These are phyloP conservation scores for Candida tunisiensis DNA, from an alignment of 1,139 yeast genomes.

Conservation along the genomic window DNA sequence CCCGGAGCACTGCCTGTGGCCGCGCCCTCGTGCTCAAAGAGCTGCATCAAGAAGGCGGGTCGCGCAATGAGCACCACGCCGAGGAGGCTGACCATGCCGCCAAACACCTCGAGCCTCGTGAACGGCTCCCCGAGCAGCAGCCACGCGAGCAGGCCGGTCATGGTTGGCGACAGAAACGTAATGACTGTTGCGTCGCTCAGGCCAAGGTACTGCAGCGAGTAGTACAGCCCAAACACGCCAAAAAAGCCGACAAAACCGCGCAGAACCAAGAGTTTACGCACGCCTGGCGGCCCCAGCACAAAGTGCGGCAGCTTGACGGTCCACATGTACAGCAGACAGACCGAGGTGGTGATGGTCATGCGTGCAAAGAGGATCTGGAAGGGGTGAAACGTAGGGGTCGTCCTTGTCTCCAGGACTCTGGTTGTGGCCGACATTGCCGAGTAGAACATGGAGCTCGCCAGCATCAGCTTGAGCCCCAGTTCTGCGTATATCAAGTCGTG, in stretches of 20 bases:
- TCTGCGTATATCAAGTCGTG: constrained; percentile 5
- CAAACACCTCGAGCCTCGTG: constrained; percentile 46
- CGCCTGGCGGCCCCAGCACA: constrained; percentile 52
- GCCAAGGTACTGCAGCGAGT: constrained; percentile 54
- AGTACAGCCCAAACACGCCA: constrained; percentile 66
- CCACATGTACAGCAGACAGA: constrained; percentile 39
- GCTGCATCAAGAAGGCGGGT: constrained; percentile 47
- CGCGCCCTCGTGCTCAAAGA: constrained; percentile 1
- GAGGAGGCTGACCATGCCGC: constrained; percentile 47
- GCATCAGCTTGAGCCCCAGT: constrained; percentile 10
- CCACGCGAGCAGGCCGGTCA: constrained; percentile 65
- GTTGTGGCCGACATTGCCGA: constrained; percentile 64
- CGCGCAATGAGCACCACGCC: constrained; percentile 76
- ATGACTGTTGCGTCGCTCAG: constrained; percentile 70
- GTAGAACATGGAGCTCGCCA: constrained; percentile 41
- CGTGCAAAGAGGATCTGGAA: constrained; percentile 61
- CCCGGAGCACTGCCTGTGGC: too few species aligned
- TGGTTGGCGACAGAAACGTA: constrained; percentile 61
- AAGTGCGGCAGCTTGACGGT: constrained; percentile 33
- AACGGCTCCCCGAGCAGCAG: constrained; percentile 49
- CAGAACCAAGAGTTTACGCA: constrained; percentile 36
- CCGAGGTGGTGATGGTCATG: constrained; percentile 52
- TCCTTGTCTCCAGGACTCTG: constrained; percentile 50
- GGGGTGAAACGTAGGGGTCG: constrained; percentile 50
- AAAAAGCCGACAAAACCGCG: constrained; percentile 65